Percentiles rank a stretch among this genome's conserved stretches.
These are phyloP conservation scores for Anthracocystis panici-leucophaei DNA, from an alignment of 1,284 basidiomycete genomes.

Conservation along the genomic window DNA sequence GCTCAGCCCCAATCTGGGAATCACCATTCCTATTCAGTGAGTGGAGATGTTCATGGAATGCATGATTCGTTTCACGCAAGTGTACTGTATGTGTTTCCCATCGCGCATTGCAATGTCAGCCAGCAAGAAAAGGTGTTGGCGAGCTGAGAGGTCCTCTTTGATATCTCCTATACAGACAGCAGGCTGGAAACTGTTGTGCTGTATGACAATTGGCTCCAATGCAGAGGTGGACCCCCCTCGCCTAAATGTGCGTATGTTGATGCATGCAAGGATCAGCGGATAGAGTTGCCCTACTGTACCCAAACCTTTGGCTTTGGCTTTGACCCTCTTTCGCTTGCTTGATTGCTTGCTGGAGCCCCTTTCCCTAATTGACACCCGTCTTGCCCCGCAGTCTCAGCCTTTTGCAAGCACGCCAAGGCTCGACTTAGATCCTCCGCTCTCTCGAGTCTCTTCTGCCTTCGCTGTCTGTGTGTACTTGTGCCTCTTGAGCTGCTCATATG, in stretches of 20 bases:
- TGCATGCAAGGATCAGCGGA: constrained; percentile 31
- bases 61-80: too few relatives aligned
- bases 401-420: constrained; percentile 5
- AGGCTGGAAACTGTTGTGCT: not conserved
- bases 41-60: too few relatives aligned
- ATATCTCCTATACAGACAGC: not conserved
- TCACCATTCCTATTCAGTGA: too few relatives aligned
- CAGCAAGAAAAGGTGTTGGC: not conserved
- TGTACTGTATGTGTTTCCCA: too few relatives aligned
- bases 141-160: not conserved
- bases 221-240: constrained; percentile 22
- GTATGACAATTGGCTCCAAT: not conserved
- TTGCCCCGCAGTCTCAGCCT: constrained; percentile 16
- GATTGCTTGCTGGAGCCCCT: not conserved
- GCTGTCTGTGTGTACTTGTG: not conserved
- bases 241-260: constrained; percentile 15
- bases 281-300: not conserved
- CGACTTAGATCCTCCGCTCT: constrained; percentile 8
- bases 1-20: too few relatives aligned
- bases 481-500: not conserved
- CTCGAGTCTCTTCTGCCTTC: not conserved
- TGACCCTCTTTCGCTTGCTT: not conserved
- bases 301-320: not conserved
- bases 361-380: not conserved
- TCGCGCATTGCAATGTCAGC: not conserved